Percentiles rank a stretch among this genome's conserved stretches.
phyloP scores from a whole-genome alignment of 345 rosid genomes.

The Corchorus capsularis region DNA sequence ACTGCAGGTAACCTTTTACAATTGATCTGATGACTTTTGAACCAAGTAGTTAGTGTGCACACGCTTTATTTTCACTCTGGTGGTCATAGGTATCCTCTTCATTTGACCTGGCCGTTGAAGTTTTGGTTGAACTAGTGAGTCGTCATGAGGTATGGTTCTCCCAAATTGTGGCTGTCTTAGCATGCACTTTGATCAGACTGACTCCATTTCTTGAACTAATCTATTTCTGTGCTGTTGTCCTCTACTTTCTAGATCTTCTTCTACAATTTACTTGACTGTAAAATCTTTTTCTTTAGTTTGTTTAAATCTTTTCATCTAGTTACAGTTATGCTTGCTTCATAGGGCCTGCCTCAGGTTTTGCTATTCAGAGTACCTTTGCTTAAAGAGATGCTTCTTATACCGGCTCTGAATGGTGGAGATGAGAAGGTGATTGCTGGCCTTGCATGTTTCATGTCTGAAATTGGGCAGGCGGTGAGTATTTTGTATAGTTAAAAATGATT shows the following conservation, averaged over 20 bases:
- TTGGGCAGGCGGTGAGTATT: conserved; percentile 91
- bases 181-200: conserved; percentile 7
- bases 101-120: conserved; percentile 89
- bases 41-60: conserved; percentile 9
- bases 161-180: neutral
- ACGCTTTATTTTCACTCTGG: conserved; percentile 12
- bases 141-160: conserved; percentile 67
- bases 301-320: neutral
- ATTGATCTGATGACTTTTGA: conserved; percentile 12
- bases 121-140: conserved; percentile 87
- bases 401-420: conserved; percentile 75
- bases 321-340: conserved; percentile 33
- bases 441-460: conserved; percentile 86
- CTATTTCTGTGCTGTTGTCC: neutral
- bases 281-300: neutral
- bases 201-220: neutral
- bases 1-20: conserved; percentile 57
- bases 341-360: conserved; percentile 91
- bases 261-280: conserved; percentile 4
- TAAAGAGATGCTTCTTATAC: conserved; percentile 74
- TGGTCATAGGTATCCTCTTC: conserved; percentile 63
- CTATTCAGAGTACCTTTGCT: conserved; percentile 74
- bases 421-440: conserved; percentile 80
- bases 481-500: neutral
- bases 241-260: neutral